Base-by-base conservation (phyloP, 805 yeast species). In the Scheffersomyces lignosus region DNA sequence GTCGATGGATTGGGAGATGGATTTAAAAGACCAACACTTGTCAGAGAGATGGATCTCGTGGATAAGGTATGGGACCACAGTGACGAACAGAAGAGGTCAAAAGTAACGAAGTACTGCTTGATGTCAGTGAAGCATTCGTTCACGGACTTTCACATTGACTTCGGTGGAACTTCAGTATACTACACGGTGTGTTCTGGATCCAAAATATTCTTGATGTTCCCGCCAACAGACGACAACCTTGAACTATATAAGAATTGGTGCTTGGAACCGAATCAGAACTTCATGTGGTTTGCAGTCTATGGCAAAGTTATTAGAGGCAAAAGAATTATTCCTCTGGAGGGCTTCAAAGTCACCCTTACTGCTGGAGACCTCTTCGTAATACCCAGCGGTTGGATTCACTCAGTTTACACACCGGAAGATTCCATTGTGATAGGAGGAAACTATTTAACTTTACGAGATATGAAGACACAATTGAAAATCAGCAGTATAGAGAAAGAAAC, bases 321-420 rank as follows among this genome's bases (percentile, higher is more conserved):
- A 44, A 56, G 27, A 33, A 43, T 59, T 12, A 33, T 34, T 10
- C 73, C 59, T 38, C 45, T 37, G 3, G 51, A 45, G 5, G 87
- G 88, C 14, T 64, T 79, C 33, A 74, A 75, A 35, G 79, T 81
- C 13, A 70, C 71, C 5, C 51, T 84, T 15, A 36, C 46, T 1
- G 61, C 77, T 1, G 95, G 95, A 1, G 96, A 89, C 51, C 70
- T 88, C 17, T 72, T 89, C 60, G 69, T 88, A 10, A 81, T 89
- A 14, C 96, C 97, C 3, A 80, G 93, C 28, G 96, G 96, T 0
- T 89, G 96, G 95, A 88, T 89, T 33, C 96, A 89, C 59, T 81
- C 93, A 0, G 97, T 89, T 0, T 79, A 79, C 51, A 88, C 96
- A 0, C 91, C 95, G 0, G 63, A 66, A 12, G 96, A 89, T 54